Evolutionary conservation across 2,329 filamentous ascomycete species (phyloP).

Genomic region (Myriosclerotinia scirpicola): DNA sequence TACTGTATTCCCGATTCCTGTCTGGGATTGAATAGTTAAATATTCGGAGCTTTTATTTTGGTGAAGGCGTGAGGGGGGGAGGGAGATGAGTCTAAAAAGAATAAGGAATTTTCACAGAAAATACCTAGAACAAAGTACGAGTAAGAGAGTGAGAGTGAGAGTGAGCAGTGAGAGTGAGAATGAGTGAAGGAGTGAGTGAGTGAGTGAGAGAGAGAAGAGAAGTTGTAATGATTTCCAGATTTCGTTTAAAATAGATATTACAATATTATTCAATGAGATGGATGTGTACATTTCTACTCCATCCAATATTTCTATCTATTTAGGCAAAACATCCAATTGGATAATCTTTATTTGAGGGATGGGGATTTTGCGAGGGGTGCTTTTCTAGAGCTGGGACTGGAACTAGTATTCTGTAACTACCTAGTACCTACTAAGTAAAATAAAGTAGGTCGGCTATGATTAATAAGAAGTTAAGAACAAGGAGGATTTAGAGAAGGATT

Average conservation of each 20-base stretch:
- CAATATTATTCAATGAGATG: not conserved
- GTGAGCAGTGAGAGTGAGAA: too few species aligned
- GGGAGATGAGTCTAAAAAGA: not conserved
- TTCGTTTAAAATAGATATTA: not conserved
- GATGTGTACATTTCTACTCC: too few species aligned
- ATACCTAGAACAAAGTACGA: not conserved
- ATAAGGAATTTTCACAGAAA: conserved; percentile 15
- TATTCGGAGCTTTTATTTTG: not conserved
- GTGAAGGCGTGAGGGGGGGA: not conserved
- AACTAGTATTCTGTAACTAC: conserved; percentile 4
- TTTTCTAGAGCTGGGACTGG: too few species aligned
- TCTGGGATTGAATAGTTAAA: conserved; percentile 10
- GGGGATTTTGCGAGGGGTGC: too few species aligned
- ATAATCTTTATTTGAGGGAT: not conserved
- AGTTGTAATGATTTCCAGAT: too few species aligned
- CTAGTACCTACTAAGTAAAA: not conserved
- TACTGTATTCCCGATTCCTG: conserved; percentile 5
- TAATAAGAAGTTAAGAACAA: too few species aligned
- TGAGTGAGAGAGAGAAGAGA: too few species aligned
- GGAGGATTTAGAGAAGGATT: too few species aligned
- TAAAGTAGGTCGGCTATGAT: not conserved
- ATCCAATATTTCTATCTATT: too few species aligned
- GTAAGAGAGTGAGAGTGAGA: too few species aligned
- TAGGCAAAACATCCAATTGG: conserved; percentile 7
- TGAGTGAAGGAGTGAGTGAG: too few species aligned